Conservation (phyloP, 768 basidiomycete genomes). For the Tulasnella sp. region DNA sequence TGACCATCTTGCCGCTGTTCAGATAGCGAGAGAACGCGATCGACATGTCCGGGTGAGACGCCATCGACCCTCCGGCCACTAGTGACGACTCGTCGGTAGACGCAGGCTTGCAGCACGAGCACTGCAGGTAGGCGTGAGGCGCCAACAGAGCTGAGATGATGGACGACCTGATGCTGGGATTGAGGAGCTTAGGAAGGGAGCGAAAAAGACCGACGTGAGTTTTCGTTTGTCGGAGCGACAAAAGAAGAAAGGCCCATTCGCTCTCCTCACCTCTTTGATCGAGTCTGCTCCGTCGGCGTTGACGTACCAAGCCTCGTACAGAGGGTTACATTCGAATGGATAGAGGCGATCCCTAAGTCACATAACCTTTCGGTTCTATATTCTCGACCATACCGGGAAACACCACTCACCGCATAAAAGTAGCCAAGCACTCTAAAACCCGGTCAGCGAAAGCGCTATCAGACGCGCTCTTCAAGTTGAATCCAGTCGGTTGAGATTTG, state of each 20-base stretch:
- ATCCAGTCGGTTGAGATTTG: neutral
- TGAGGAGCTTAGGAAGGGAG: neutral
- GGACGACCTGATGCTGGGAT: conserved; percentile 14
- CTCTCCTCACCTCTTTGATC: conserved; percentile 10
- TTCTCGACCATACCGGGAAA: fast-evolving
- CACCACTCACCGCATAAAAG: neutral
- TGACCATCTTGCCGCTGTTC: conserved; percentile 34
- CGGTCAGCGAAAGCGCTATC: neutral
- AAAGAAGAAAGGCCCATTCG: too few relatives aligned
- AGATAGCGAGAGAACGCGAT: conserved; percentile 20
- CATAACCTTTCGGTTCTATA: neutral
- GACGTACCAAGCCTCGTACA: conserved; percentile 18
- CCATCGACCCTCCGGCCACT: neutral
- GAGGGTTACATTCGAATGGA: neutral
- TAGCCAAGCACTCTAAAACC: neutral
- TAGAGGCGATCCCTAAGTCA: neutral
- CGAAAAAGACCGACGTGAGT: too few relatives aligned
- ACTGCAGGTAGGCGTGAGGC: conserved; percentile 19
- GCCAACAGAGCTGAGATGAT: conserved; percentile 7
- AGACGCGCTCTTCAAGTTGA: neutral
- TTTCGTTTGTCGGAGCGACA: too few relatives aligned
- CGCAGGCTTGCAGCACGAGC: conserved; percentile 10
- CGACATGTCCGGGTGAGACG: conserved; percentile 14
- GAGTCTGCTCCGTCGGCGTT: neutral
- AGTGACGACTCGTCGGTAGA: too few relatives aligned